A percentile compares a stretch with the other conserved stretches of the same genome.
Conservation (phyloP, 2,329 filamentous ascomycete species). For the Cladophialophora yegresii region DNA sequence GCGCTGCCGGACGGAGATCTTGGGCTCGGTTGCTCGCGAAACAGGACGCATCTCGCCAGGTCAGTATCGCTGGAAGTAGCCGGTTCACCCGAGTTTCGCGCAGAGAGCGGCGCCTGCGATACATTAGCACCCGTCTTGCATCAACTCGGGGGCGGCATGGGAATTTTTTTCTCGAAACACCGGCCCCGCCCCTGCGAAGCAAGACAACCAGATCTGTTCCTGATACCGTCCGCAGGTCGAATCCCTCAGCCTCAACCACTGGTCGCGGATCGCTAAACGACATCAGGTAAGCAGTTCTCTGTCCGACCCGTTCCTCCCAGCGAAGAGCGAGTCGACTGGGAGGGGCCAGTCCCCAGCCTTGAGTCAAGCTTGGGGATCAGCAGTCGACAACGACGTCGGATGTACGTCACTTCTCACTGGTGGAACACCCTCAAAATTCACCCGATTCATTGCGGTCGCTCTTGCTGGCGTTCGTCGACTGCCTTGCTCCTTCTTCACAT, state of each 20-base stretch:
- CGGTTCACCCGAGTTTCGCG: constrained; percentile 24
- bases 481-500: constrained; percentile 8
- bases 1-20: constrained; percentile 22
- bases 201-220: constrained; percentile 20
- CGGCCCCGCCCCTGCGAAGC: constrained; percentile 6
- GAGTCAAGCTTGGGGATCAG: constrained; percentile 13
- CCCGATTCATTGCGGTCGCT: constrained; percentile 5
- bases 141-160: not conserved
- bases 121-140: not conserved
- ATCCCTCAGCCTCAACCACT: constrained; percentile 21
- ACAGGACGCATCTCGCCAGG: constrained; percentile 14
- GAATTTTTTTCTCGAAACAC: constrained; percentile 1
- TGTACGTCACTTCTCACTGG: constrained; percentile 29
- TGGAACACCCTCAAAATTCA: constrained; percentile 2
- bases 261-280: not conserved
- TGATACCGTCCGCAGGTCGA: constrained; percentile 23
- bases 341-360: not conserved
- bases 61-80: constrained; percentile 18
- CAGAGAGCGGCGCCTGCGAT: constrained; percentile 10
- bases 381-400: constrained; percentile 19
- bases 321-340: not conserved
- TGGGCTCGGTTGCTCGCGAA: constrained; percentile 19
- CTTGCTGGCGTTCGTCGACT: constrained; percentile 3
- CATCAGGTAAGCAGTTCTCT: constrained; percentile 6
- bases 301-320: not conserved